Conservation (phyloP, 345 rosid species). For the Psidium friedrichsthalianum region DNA sequence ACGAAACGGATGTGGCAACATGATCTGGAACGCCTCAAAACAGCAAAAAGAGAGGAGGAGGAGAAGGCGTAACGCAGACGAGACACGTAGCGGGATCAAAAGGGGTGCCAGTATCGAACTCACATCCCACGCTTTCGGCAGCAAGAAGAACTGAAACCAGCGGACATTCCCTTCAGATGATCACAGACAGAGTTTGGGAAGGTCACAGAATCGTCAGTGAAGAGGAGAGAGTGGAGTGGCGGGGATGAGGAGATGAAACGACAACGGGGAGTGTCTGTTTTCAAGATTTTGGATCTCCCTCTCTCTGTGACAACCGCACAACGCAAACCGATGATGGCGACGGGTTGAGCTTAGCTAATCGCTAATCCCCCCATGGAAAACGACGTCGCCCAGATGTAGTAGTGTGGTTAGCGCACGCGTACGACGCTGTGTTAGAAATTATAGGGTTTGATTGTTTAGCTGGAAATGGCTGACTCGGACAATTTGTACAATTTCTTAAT, state of each 20-base stretch:
- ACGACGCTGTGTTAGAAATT: not conserved
- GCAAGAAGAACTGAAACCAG: not conserved
- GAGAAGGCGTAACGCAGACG: not conserved
- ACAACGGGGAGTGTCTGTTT: constrained; percentile 2
- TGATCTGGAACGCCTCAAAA: not conserved
- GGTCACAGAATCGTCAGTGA: not conserved
- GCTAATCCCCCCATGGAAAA: not conserved
- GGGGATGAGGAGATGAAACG: not conserved
- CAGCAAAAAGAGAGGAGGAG: not conserved
- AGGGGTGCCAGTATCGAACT: not conserved
- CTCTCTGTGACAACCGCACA: constrained; percentile 11
- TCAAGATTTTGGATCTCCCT: not conserved
- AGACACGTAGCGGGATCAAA: not conserved
- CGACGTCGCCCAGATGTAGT: not conserved
- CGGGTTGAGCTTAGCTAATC: not conserved
- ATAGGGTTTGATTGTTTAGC: too few relatives aligned
- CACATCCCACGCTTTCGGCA: constrained; percentile 1
- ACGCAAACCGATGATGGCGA: not conserved
- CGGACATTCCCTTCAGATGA: not conserved
- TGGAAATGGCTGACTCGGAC: too few relatives aligned
- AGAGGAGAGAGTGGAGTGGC: not conserved
- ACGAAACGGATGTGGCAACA: not conserved
- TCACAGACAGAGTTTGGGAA: not conserved
- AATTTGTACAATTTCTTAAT: too few relatives aligned
- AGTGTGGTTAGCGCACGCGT: not conserved